Evolutionary conservation across 2,329 filamentous ascomycete genomes (phyloP), one percentile per base, ranked within the genome.

Genomic region (Epichloe festucae): DNA sequence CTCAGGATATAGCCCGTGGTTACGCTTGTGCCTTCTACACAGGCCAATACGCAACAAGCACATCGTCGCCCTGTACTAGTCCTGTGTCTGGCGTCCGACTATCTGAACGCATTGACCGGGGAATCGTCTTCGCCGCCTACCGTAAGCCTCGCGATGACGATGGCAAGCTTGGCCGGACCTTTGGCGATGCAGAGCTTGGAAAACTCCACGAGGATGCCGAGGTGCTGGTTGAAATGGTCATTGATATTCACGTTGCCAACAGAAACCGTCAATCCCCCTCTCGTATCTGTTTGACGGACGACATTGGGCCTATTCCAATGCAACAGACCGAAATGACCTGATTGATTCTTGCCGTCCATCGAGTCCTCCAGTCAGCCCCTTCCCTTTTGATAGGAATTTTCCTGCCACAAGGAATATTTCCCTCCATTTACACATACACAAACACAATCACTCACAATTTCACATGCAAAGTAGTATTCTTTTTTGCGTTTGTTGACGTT

Each of bases 81-180:
- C 63, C 61, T 14, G 58, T 61, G 14, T 62, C 61, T 10, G 58
- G 56, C 50, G 56, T 52, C 36, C 59, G 50, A 36, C 50, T 54
- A 38, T 61, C 53, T 50, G 57, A 53, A 58, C 58, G 54, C 52
- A 67, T 69, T 49, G 72, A 78, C 56, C 69, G 74, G 35, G 77
- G 76, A 45, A 74, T 80, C 52, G 72, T 79, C 5, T 80, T 80
- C 51, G 76, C 76, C 1, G 77, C 75, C 0, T 79, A 79, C 56
- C 69, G 75, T 21, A 73, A 73, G 54, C 73, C 74, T 15, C 65
- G 67, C 42, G 61, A 60, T 7, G 70, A 69, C 23, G 66, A 66
- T 15, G 61, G 59, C 34, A 63, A 65, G 41, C 60, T 66, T 12
- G 63, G 63, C 12, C 67, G 67, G 46, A 64, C 62, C 52, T 65